phyloP scores from a whole-genome alignment of 2,329 filamentous ascomycete genomes.

The Trichophyton verrucosum region DNA sequence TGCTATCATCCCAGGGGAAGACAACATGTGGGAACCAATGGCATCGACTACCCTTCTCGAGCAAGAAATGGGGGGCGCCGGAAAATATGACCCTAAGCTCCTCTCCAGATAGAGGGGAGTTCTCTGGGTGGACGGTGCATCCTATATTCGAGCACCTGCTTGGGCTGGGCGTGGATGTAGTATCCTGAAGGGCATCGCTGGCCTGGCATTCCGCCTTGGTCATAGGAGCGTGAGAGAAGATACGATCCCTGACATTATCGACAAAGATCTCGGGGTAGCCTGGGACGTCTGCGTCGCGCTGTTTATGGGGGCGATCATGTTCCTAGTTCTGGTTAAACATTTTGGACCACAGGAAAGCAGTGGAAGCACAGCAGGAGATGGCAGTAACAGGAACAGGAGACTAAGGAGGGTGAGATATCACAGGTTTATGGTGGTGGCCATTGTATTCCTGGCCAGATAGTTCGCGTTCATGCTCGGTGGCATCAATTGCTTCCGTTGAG shows the following conservation, averaged over 20 bases:
- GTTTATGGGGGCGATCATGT: neutral
- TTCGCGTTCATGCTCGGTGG: neutral
- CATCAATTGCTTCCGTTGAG: neutral
- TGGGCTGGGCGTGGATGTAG: neutral
- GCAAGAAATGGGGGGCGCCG: slow-evolving; percentile 33
- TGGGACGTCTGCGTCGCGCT: neutral
- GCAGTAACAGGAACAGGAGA: neutral
- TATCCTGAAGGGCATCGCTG: neutral
- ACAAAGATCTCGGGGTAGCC: neutral
- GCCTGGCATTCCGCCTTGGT: neutral
- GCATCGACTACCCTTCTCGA: slow-evolving; percentile 31
- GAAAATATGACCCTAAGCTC: slow-evolving; percentile 33
- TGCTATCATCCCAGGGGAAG: slow-evolving; percentile 33
- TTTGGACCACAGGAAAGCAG: no score
- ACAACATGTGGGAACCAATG: slow-evolving; percentile 33
- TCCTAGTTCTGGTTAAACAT: neutral
- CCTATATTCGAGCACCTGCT: neutral
- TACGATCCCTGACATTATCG: neutral
- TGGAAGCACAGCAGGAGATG: neutral
- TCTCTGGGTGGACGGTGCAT: slow-evolving; percentile 4
- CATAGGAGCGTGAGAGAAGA: neutral
- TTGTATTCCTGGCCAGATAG: neutral
- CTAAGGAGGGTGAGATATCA: neutral
- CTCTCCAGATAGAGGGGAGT: slow-evolving; percentile 15
- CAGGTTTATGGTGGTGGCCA: neutral